Base-by-base conservation (phyloP, 495 filamentous ascomycete species). In the Patellaria atrata region DNA sequence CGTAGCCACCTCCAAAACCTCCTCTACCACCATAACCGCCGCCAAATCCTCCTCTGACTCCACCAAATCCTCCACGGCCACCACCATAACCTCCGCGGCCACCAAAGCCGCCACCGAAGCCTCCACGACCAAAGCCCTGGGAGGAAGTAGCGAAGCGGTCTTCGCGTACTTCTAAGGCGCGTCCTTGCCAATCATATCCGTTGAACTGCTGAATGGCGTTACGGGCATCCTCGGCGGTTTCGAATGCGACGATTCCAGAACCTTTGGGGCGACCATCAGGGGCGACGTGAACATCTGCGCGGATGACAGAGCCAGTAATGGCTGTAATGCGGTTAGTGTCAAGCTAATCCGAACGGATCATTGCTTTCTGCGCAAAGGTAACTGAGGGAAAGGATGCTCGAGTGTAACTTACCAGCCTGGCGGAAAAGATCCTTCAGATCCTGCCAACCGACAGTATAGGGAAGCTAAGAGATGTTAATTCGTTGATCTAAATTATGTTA, bases 381-480 rank as follows among this genome's bases (percentile, higher is more conserved):
- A 8, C 31, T 34, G 19, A 10, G 18, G 19, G n/a, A n/a, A n/a
- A n/a, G n/a, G n/a, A 22, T 26, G 28, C 3, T 33, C 26, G 19
- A 18, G 25, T 15, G 17, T 24, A 42, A 71, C 79, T 71, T 71
- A 93, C 89, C 82, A 64, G 89, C 83, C 70, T 94, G 85, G 51
- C 89, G 84, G 71, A 97, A 97, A 45, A 97, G 67, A 61, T 97
- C 89, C 67, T 97, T 97, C 55, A 97, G 62, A 59, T 97, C 89
- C 67, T 97, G 89, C 89, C 89, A 97, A 56, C 91, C 89, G 50
- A 92, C 82, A 33, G 79, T 94, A 67, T 82, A 97, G 18, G 89
- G 89, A 49, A 97, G 82, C 89, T 97, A 63, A 30, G 50, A 17
- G 30, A 64, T 33, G 71, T 56, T 48, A 59, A 40, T 40, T 49